phyloP scores from a whole-genome alignment of 495 filamentous ascomycete genomes.

The Pyronema omphalodes region DNA sequence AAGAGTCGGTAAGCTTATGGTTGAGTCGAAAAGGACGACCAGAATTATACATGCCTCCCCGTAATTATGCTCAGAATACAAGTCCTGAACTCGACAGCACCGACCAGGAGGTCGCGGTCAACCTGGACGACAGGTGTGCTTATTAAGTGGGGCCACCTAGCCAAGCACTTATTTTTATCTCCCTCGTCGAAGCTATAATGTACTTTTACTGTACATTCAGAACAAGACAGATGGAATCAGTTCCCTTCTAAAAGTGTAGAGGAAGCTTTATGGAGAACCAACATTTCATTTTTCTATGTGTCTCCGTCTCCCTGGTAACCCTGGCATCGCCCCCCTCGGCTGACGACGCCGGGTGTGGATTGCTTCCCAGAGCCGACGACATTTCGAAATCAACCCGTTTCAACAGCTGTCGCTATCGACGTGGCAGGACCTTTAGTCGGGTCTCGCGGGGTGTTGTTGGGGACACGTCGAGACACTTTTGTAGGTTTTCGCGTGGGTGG shows the following conservation, averaged over 20 bases:
- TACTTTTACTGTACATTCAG: conserved; percentile 54
- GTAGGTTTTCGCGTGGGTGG: too few relatives aligned
- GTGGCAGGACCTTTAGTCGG: neutral
- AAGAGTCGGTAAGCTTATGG: conserved; percentile 1
- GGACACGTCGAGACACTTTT: too few relatives aligned
- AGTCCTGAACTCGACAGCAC: conserved; percentile 74
- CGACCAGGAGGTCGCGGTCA: conserved; percentile 61
- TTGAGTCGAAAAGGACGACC: conserved; percentile 6
- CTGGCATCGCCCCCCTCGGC: neutral
- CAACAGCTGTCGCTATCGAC: neutral
- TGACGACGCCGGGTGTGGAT: conserved; percentile 3
- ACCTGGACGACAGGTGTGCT: conserved; percentile 61
- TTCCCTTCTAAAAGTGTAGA: neutral
- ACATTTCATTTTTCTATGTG: conserved; percentile 4
- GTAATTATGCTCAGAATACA: conserved; percentile 75
- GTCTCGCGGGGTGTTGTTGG: too few relatives aligned
- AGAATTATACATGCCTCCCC: conserved; percentile 35
- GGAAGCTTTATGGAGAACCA: neutral
- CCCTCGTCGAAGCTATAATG: conserved; percentile 91
- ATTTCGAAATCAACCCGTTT: neutral
- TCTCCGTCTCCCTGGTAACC: neutral
- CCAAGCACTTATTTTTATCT: conserved; percentile 75
- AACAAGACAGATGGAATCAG: conserved; percentile 4
- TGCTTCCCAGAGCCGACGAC: neutral
- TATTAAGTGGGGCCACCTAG: conserved; percentile 67